A percentile compares a stretch with the other conserved stretches of the same genome.
Evolutionary conservation across 805 yeast genomes (phyloP).

Genomic region (Pichia phayaonensis): DNA sequence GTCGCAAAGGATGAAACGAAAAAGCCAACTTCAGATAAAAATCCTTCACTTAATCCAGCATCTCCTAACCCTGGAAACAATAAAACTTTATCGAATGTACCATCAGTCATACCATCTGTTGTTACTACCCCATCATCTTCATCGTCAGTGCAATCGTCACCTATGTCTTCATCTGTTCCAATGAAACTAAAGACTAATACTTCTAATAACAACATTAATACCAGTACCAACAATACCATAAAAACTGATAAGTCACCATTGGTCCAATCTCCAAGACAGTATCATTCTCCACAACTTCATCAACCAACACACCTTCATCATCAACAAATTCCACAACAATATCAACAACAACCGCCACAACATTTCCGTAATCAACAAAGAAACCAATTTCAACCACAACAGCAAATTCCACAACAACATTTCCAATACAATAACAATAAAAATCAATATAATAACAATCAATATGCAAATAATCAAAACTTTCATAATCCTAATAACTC

Average conservation of each 20-base stretch:
- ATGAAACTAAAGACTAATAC: background rate
- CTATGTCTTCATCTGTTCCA: background rate
- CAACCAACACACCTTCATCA: background rate
- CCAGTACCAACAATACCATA: background rate
- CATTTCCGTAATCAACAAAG: constrained; percentile 1
- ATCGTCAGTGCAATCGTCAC: background rate
- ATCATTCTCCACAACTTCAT: background rate
- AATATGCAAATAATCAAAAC: background rate
- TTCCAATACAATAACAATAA: background rate
- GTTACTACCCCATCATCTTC: background rate
- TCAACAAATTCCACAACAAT: constrained; percentile 3
- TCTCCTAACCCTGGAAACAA: background rate
- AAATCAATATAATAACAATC: background rate
- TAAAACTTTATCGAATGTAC: background rate
- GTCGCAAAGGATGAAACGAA: background rate
- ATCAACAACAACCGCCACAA: background rate
- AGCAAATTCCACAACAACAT: constrained; percentile 1
- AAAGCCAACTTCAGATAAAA: background rate
- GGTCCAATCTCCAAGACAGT: background rate
- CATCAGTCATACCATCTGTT: background rate
- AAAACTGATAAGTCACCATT: background rate
- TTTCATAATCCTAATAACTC: background rate
- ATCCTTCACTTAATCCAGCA: background rate
- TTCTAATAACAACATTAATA: too few relatives aligned
- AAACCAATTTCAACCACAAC: background rate